A percentile compares a stretch with the other conserved stretches of the same genome.
phyloP scores from a whole-genome alignment of 441 rosid species.

The Aquilaria agallochum region DNA sequence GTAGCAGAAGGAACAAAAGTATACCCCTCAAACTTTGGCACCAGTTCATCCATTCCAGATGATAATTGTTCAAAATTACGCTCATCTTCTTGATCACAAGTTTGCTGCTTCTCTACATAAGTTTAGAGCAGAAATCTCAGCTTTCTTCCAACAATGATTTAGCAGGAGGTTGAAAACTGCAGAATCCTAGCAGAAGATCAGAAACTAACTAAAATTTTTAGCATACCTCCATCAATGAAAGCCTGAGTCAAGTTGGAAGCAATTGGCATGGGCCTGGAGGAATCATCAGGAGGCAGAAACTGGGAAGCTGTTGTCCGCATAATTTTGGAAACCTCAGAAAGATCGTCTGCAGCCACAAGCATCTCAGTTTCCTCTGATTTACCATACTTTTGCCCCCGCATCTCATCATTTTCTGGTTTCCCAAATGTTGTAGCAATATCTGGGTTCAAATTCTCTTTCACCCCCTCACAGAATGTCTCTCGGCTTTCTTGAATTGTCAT shows the following conservation, averaged over 20 bases:
- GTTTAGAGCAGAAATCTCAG: neutral
- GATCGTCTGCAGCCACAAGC: slow-evolving; percentile 7
- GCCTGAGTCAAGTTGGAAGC: slow-evolving; percentile 10
- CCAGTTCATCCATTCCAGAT: slow-evolving; percentile 11
- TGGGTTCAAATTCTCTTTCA: slow-evolving; percentile 20
- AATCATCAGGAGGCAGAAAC: slow-evolving; percentile 19
- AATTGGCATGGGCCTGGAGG: slow-evolving; percentile 1
- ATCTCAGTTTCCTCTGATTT: slow-evolving; percentile 9
- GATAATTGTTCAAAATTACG: slow-evolving; percentile 6
- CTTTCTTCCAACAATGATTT: neutral
- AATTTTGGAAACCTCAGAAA: slow-evolving; percentile 9
- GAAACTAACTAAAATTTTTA: neutral
- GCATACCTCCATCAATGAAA: slow-evolving; percentile 23
- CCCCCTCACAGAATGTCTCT: slow-evolving; percentile 12
- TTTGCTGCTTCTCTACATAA: slow-evolving; percentile 18
- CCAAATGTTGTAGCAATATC: slow-evolving; percentile 3
- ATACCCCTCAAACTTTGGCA: slow-evolving; percentile 1
- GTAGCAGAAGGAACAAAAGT: neutral
- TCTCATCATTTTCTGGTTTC: slow-evolving; percentile 12
- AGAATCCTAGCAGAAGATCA: neutral
- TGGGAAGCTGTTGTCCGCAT: neutral
- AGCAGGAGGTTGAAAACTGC: neutral
- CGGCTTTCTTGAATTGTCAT: slow-evolving; percentile 20
- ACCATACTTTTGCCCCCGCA: slow-evolving; percentile 1
- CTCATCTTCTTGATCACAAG: slow-evolving; percentile 3